These are phyloP conservation scores for Penicillium thymicola DNA, from an alignment of 2,329 filamentous ascomycete genomes.

Conservation along the genomic window DNA sequence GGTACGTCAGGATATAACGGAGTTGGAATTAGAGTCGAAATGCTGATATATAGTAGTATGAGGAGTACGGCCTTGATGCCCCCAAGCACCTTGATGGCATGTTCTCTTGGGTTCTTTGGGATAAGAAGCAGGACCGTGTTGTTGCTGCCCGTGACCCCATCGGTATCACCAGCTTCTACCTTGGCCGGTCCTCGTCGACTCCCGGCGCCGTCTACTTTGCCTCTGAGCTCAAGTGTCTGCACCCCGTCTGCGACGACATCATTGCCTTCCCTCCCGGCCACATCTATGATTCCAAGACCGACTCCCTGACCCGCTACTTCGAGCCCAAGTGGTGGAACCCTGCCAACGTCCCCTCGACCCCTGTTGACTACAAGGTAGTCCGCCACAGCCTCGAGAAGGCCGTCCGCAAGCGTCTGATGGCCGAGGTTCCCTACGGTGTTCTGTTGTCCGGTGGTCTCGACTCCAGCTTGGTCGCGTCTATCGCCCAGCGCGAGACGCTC, in stretches of 20 bases:
- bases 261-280: conserved; percentile 92
- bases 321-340: conserved; percentile 91
- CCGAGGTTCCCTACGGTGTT: conserved; percentile 96
- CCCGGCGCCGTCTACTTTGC: conserved; percentile 90
- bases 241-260: conserved; percentile 93
- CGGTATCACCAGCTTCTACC: conserved; percentile 95
- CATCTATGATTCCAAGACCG: conserved; percentile 90
- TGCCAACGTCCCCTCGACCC: conserved; percentile 69
- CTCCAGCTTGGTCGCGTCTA: conserved; percentile 90
- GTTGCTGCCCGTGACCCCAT: conserved; percentile 95
- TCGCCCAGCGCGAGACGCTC: conserved; percentile 88
- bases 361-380: conserved; percentile 78
- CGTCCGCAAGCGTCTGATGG: conserved; percentile 96
- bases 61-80: conserved; percentile 86
- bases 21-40: neutral
- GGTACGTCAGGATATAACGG: conserved; percentile 52
- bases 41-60: conserved; percentile 60
- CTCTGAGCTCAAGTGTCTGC: conserved; percentile 90
- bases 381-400: conserved; percentile 81
- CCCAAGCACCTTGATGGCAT: conserved; percentile 95
- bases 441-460: conserved; percentile 92
- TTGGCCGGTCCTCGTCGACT: conserved; percentile 81
- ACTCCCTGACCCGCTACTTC: conserved; percentile 81
- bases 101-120: conserved; percentile 98
- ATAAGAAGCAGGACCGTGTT: conserved; percentile 88